phyloP scores from a whole-genome alignment of 192 early-diverging fungal genomes.

The Podila clonocystis region DNA sequence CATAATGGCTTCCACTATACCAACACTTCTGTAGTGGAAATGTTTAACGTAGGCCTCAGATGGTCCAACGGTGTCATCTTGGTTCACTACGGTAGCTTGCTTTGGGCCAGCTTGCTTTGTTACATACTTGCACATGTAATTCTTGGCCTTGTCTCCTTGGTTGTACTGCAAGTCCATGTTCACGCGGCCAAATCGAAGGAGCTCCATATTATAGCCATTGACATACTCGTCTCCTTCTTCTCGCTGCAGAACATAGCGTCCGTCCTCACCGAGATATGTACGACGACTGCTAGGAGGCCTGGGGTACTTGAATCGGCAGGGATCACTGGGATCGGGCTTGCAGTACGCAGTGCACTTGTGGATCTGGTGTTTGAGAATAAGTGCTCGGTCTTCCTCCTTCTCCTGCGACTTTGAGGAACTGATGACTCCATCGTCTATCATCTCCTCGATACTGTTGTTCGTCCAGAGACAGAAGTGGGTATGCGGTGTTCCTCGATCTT shows the following conservation, averaged over 20 bases:
- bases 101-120: slow-evolving; percentile 22
- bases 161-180: slow-evolving; percentile 33
- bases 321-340: slow-evolving; percentile 7
- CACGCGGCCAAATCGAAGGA: slow-evolving; percentile 23
- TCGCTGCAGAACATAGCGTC: slow-evolving; percentile 19
- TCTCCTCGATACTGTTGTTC: slow-evolving; percentile 6
- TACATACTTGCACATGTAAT: slow-evolving; percentile 26
- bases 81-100: neutral
- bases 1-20: slow-evolving; percentile 29
- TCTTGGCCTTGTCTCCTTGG: slow-evolving; percentile 19
- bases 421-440: slow-evolving; percentile 14
- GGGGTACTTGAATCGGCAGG: slow-evolving; percentile 14
- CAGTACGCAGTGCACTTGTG: slow-evolving; percentile 25
- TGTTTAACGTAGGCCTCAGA: slow-evolving; percentile 14
- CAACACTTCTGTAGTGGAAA: slow-evolving; percentile 36
- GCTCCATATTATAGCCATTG: slow-evolving; percentile 30
- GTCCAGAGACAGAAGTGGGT: slow-evolving; percentile 27
- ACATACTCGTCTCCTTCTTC: slow-evolving; percentile 13
- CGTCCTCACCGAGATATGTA: slow-evolving; percentile 13
- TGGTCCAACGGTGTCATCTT: neutral
- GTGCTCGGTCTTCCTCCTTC: slow-evolving; percentile 10
- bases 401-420: neutral
- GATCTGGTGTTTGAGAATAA: slow-evolving; percentile 28
- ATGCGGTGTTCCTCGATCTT: slow-evolving; percentile 23
- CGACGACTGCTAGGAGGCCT: slow-evolving; percentile 9